These are phyloP conservation scores for Epichloe typhina DNA, from an alignment of 2,329 filamentous ascomycete species.

Conservation along the genomic window DNA sequence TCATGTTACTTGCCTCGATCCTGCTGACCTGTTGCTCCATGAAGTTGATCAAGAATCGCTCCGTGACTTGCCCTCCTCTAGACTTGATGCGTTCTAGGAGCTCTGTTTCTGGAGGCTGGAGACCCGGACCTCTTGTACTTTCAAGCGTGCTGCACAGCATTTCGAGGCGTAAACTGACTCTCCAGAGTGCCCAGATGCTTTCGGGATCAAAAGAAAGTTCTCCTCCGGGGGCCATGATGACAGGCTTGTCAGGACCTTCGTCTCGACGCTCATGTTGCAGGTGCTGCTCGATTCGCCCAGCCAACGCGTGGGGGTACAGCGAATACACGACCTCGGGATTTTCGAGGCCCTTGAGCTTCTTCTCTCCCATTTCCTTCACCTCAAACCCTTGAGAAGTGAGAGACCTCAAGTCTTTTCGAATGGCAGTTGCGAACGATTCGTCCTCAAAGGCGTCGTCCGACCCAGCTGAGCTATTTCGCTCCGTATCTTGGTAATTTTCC, in stretches of 20 bases:
- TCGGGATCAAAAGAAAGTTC: constrained; percentile 69
- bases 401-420: constrained; percentile 75
- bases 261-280: constrained; percentile 32
- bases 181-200: constrained; percentile 81
- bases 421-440: constrained; percentile 59
- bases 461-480: constrained; percentile 52
- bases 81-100: constrained; percentile 56
- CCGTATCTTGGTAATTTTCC: constrained; percentile 78
- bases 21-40: constrained; percentile 90
- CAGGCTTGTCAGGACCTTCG: constrained; percentile 40
- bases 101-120: constrained; percentile 72
- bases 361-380: constrained; percentile 90
- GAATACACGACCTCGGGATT: constrained; percentile 94
- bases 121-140: constrained; percentile 43
- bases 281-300: constrained; percentile 65
- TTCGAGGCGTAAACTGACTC: constrained; percentile 75
- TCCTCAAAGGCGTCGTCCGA: constrained; percentile 59
- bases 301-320: constrained; percentile 81
- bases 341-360: constrained; percentile 90
- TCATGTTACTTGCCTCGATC: constrained; percentile 58
- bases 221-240: constrained; percentile 48
- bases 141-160: constrained; percentile 89
- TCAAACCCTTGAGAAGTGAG: constrained; percentile 88
- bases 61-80: constrained; percentile 72
- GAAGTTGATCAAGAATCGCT: constrained; percentile 77